Conservation (phyloP, 495 filamentous ascomycete species). For the Xanthoparmelia taractica region DNA sequence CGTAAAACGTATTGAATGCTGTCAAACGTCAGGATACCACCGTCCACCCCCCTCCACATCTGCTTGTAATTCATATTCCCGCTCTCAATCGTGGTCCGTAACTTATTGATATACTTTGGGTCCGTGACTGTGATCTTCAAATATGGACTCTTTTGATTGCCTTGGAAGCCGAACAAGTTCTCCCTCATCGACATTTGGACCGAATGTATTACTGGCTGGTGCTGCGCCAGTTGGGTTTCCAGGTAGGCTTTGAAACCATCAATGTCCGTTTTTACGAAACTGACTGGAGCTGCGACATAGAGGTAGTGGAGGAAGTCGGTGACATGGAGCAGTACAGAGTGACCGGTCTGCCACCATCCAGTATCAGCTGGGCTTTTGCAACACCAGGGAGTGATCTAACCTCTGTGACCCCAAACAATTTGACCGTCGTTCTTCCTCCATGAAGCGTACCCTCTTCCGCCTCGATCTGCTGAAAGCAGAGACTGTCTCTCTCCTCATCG, state of each 20-base stretch:
- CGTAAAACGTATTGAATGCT: constrained; percentile 89
- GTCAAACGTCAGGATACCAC: constrained; percentile 76
- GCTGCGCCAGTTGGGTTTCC: constrained; percentile 60
- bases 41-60: constrained; percentile 69
- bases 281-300: constrained; percentile 80
- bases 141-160: constrained; percentile 84
- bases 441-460: constrained; percentile 75
- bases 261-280: constrained; percentile 70
- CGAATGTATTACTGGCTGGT: constrained; percentile 57
- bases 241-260: constrained; percentile 67
- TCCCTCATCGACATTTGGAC: constrained; percentile 74
- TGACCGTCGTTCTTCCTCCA: constrained; percentile 66
- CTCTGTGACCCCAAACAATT: constrained; percentile 97
- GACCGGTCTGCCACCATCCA: constrained; percentile 49
- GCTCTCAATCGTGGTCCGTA: constrained; percentile 64
- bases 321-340: constrained; percentile 92
- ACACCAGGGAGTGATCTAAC: constrained; percentile 33
- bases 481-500: constrained; percentile 57
- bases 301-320: constrained; percentile 95
- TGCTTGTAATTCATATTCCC: constrained; percentile 81
- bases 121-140: constrained; percentile 88
- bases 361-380: constrained; percentile 7
- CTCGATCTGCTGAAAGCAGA: constrained; percentile 94
- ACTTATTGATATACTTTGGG: constrained; percentile 65
- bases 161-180: constrained; percentile 87